Evolutionary conservation across 495 filamentous ascomycete species (phyloP).

Genomic region (Melanomma pulvis-pyrius): DNA sequence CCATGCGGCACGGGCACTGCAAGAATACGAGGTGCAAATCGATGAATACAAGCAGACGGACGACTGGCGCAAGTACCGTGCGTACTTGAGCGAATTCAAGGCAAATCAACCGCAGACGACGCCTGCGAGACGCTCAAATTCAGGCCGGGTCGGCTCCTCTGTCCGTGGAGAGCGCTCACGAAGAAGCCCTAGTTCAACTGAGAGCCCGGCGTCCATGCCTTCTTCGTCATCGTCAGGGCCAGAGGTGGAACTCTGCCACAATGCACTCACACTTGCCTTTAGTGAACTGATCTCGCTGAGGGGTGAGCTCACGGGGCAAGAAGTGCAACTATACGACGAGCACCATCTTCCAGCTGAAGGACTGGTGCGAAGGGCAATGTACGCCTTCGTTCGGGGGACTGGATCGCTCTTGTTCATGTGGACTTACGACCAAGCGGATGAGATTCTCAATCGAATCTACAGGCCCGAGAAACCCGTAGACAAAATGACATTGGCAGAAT

Average conservation of each 20-base stretch:
- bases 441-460: conserved; percentile 34
- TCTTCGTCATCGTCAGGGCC: conserved; percentile 11
- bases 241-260: conserved; percentile 28
- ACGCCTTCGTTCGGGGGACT: conserved; percentile 33
- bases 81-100: conserved; percentile 37
- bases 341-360: conserved; percentile 26
- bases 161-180: conserved; percentile 1
- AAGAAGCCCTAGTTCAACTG: conserved; percentile 25
- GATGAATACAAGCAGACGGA: conserved; percentile 41
- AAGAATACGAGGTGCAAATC: conserved; percentile 36
- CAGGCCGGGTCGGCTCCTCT: background rate
- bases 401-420: conserved; percentile 35
- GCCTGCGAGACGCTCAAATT: conserved; percentile 2
- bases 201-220: conserved; percentile 21
- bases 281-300: conserved; percentile 27
- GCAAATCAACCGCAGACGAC: conserved; percentile 15
- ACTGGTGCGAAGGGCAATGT: conserved; percentile 25
- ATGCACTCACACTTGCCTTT: conserved; percentile 32
- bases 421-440: conserved; percentile 30
- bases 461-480: conserved; percentile 21
- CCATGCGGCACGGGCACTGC: conserved; percentile 35
- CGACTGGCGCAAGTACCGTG: conserved; percentile 33
- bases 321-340: conserved; percentile 21
- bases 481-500: conserved; percentile 33
- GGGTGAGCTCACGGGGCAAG: conserved; percentile 20